Percentiles rank a stretch among this genome's conserved stretches.
Evolutionary conservation across 2,329 filamentous ascomycete species (phyloP).

Genomic region (Ophiobolus disseminans): DNA sequence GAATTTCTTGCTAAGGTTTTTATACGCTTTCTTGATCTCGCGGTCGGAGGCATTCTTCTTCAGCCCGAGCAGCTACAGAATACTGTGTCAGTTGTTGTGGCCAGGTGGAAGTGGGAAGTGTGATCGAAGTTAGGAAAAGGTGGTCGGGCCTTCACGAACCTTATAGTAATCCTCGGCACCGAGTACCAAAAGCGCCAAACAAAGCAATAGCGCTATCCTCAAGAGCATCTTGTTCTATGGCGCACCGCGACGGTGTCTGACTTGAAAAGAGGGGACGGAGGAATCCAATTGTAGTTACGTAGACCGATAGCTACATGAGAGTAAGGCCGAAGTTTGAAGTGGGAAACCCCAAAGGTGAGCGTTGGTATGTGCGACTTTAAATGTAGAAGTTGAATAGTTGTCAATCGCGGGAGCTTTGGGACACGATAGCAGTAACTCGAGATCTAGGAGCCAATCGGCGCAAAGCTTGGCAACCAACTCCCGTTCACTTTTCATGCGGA

Average conservation of each 20-base stretch:
- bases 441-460: conserved; percentile 37
- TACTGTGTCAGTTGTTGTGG: conserved; percentile 25
- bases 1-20: conserved; percentile 89
- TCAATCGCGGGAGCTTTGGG: conserved; percentile 26
- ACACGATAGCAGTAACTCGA: conserved; percentile 36
- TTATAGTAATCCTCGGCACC: conserved; percentile 79
- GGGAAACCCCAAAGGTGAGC: conserved; percentile 8
- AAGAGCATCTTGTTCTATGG: conserved; percentile 50
- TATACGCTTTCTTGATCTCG: conserved; percentile 93
- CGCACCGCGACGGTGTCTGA: conserved; percentile 22
- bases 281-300: conserved; percentile 16
- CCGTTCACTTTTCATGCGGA: conserved; percentile 33
- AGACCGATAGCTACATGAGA: conserved; percentile 23
- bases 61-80: conserved; percentile 76
- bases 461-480: conserved; percentile 27
- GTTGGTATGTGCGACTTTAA: conserved; percentile 7
- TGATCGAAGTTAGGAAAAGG: not conserved
- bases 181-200: conserved; percentile 53
- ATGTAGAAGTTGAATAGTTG: conserved; percentile 16
- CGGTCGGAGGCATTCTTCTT: conserved; percentile 80
- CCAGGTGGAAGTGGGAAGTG: not conserved
- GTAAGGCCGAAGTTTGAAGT: conserved; percentile 3
- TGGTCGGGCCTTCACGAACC: conserved; percentile 52
- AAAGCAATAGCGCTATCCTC: conserved; percentile 52
- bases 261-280: conserved; percentile 28